Base-by-base conservation (phyloP, 495 filamentous ascomycete species). In the Aspergillus campestris region DNA sequence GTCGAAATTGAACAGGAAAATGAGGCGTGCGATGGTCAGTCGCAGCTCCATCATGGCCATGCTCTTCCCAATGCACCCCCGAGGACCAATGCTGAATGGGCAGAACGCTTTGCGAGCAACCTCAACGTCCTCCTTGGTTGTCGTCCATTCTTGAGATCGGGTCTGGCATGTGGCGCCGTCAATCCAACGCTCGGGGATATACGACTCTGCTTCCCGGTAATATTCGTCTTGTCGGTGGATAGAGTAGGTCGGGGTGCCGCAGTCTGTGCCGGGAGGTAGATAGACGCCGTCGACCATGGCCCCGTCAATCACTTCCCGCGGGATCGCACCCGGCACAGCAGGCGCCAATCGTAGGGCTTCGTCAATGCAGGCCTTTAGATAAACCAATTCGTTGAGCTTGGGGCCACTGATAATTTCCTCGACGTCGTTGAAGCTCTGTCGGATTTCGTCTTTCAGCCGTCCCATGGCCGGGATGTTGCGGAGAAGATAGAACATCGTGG, bases 261-360 rank as follows among this genome's bases (percentile, higher is more conserved):
- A 70, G 45, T 74, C 67, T 7, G 69, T 74, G 8, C 75, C 78
- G 7, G 58, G 67, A 0, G 74, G 75, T 11, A 82, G 57, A 45
- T 67, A 66, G 8, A 75, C 57, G 8, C 72, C 73, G 36, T 79
- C 73, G 9, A 84, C 70, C 7, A 65, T 51, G 7, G 74, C 62
- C 8, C 81, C 82, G 30, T 63, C 54, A 31, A 77, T 71, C 2
- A 80, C 77, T 52, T 81, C 74, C 5, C 81, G 70, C 6, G 75
- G 76, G 6, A 79, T 61, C 0, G 73, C 60, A 8, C 79, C 78
- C 0, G 73, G 68, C 1, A 82, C 79, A 0, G 82, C 70, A 3
- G 83, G 83, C 0, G 77, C 70, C 18, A 86, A 63, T 14, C 83
- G 74, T 60, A 87, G 69, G 0, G 80, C 67, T 49, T 88, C 84